Evolutionary conservation across 768 basidiomycete genomes (phyloP), one percentile per base, ranked within the genome.

Genomic region (Clitopilus hobsonii): DNA sequence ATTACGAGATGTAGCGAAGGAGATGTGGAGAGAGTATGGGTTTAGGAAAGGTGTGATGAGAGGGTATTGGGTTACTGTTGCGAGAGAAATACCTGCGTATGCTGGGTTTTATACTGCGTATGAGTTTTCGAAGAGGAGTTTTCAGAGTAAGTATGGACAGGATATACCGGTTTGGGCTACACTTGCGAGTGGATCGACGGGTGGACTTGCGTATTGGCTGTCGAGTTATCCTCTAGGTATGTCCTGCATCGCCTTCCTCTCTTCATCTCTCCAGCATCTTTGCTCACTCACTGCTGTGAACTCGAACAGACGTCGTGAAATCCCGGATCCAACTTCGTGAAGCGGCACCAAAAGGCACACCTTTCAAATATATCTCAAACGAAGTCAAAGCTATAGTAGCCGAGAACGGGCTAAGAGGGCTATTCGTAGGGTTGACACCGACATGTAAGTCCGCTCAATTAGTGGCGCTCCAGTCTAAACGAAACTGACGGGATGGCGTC

Each of bases 31-130:
- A 26, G 74, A 91, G 57, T 94, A 88, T 80, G 96, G 97, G 0
- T 85, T 98, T 58, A 73, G 84, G 53, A 78, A 84, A 59, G 97
- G 97, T 5, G 78, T 98, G 51, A 97, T 99, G 95, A 77, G 97
- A 18, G 97, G 97, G 1, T 98, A 94, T 67, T 98, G 96, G 96
- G 94, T 94, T 11, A 98, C 97, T 0, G 83, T 98, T 18, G 85
- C 85, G 0, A 79, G 95, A 60, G 97, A 99, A 70, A 94, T 98
- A 29, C 97, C 97, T 1, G 96, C 94, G 7, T 98, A 98, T 66
- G 94, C 95, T 27, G 94, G 90, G 49, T 91, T 89, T 60, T 89
- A 89, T 65, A 74, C 85, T 47, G 94, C 87, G 0, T 99, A 91
- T 67, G 97, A 98, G 70, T 93, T 84, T 58, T 84, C 89, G 11